Base-by-base conservation (phyloP, 257 asterid species). In the Solanum paucissectum region DNA sequence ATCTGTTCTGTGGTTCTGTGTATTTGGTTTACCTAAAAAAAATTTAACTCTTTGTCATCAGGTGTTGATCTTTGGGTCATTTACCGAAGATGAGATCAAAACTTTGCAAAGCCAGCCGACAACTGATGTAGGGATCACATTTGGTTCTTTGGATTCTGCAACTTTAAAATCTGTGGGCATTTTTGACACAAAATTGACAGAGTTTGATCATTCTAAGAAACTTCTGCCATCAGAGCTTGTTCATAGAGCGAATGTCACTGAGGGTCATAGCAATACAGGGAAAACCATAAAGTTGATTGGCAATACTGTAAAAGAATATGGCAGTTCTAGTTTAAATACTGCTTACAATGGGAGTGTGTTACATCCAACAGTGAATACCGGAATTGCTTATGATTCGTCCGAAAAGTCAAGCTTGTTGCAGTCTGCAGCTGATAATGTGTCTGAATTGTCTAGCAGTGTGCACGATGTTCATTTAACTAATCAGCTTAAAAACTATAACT, bases 61-160 rank as follows among this genome's bases (percentile, higher is more conserved):
- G 98, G 92, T 93, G 92, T 79, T 95, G 84, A 90, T 92, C 86
- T 95, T 94, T 91, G 98, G 98, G 87, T 94, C 98, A 83, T 95
- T 95, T 89, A 93, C 98, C 25, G 97, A 94, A 90, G 97, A 95
- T 62, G 98, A 95, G 92, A 86, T 92, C 91, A 94, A 88, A 91
- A 89, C 93, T 89, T 89, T 95, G 90, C 91, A 91, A 82, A 82
- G 85, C 79, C 88, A 88, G 83, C 95, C 93, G 85, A 89, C 40
- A 89, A 87, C 91, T 89, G 90, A 89, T 87, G 75, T 72, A 84
- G 89, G 86, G 83, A 87, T 94, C 85, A 92, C 90, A 49, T 94
- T 94, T 89, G 98, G 98, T 90, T 92, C 96, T 66, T 68, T 94
- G 62, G 98, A 94, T 91, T 89, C 91, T 32, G 94, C 87, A 88